phyloP scores from a whole-genome alignment of 2,329 filamentous ascomycete genomes.

The Fusarium torulosum region DNA sequence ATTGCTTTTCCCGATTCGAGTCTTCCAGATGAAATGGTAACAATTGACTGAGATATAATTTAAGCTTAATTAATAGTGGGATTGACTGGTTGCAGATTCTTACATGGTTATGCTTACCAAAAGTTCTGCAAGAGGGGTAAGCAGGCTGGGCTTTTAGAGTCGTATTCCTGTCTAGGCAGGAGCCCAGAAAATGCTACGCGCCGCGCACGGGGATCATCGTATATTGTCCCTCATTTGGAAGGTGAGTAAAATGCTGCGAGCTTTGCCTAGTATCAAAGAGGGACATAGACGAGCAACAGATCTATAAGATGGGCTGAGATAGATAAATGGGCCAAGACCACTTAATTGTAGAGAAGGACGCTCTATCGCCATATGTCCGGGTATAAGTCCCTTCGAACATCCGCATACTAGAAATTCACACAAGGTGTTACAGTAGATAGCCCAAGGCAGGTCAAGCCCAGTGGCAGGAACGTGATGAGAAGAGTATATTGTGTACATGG shows the following conservation, averaged over 20 bases:
- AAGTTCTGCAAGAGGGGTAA: slow-evolving; percentile 18
- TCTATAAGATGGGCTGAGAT: too few relatives aligned
- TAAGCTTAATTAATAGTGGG: slow-evolving; percentile 20
- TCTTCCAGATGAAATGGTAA: rapidly evolving
- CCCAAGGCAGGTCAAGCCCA: too few relatives aligned
- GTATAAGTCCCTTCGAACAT: too few relatives aligned
- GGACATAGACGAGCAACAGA: too few relatives aligned
- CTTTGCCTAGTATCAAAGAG: background rate
- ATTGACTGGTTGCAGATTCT: background rate
- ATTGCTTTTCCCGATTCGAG: too few relatives aligned
- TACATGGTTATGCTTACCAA: background rate
- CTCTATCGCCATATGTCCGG: too few relatives aligned
- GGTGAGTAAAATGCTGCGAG: background rate
- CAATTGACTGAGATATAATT: background rate
- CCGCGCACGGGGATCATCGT: background rate
- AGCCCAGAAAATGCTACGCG: background rate
- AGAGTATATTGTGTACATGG: too few relatives aligned
- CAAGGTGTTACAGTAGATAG: too few relatives aligned
- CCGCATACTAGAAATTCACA: too few relatives aligned
- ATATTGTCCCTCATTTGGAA: background rate
- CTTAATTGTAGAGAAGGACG: too few relatives aligned
- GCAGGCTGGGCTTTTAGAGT: background rate
- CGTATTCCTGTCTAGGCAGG: slow-evolving; percentile 20
- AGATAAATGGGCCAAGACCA: too few relatives aligned
- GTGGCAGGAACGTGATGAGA: too few relatives aligned